Percentiles rank a stretch among this genome's conserved stretches.
These are phyloP conservation scores for Medicago ruthenica DNA, from an alignment of 306 rosid genomes.

Conservation along the genomic window DNA sequence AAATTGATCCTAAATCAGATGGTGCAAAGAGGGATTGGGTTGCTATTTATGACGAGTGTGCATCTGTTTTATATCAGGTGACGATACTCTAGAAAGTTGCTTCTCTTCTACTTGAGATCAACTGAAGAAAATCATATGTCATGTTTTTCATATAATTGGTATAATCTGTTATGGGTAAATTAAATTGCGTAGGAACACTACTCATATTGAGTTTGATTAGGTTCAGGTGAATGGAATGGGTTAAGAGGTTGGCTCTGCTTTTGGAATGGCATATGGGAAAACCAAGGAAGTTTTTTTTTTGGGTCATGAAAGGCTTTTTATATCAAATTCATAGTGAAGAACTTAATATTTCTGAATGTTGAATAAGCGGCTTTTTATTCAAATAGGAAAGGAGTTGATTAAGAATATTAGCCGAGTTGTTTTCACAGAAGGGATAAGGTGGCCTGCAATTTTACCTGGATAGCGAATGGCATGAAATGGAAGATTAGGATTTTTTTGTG, in stretches of 20 bases:
- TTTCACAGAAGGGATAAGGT: slow-evolving; percentile 17
- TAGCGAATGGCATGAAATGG: slow-evolving; percentile 20
- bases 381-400: neutral
- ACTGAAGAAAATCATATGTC: slow-evolving; percentile 23
- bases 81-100: slow-evolving; percentile 34
- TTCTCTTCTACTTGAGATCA: slow-evolving; percentile 34
- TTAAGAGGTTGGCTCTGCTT: slow-evolving; percentile 22
- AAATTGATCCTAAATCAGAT: slow-evolving; percentile 96
- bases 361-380: slow-evolving; percentile 20
- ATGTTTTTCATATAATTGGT: slow-evolving; percentile 29
- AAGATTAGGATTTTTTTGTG: slow-evolving; percentile 18
- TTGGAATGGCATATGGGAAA: slow-evolving; percentile 32
- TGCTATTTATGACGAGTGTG: slow-evolving; percentile 99
- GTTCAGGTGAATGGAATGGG: slow-evolving; percentile 32
- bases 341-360: slow-evolving; percentile 20
- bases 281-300: slow-evolving; percentile 22
- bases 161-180: slow-evolving; percentile 6
- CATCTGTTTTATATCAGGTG: slow-evolving; percentile 92
- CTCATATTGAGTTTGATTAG: slow-evolving; percentile 28
- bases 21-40: slow-evolving; percentile 99
- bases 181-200: slow-evolving; percentile 25
- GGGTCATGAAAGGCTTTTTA: slow-evolving; percentile 6
- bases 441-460: slow-evolving; percentile 21
- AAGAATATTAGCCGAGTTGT: slow-evolving; percentile 13
- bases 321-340: slow-evolving; percentile 2